Evolutionary conservation across 768 basidiomycete genomes (phyloP), one percentile per base, ranked within the genome.

Genomic region (Terana coerulea): DNA sequence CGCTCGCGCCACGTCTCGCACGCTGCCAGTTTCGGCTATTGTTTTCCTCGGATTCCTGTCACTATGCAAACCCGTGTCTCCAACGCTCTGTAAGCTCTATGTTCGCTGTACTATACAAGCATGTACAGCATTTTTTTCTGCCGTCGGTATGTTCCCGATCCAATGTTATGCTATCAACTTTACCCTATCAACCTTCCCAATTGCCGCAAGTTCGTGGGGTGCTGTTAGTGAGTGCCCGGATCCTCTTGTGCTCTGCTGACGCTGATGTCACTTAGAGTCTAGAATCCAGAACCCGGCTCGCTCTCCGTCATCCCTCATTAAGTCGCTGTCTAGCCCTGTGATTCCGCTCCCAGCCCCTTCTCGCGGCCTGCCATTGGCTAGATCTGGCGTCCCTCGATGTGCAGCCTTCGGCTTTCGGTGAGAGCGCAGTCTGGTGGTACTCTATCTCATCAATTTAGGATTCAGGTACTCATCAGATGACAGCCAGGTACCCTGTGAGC

Each of bases 391-490:
- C 51, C 44, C 51, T 47, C 36, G 37, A 39, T 26, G 25, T 34
- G 31, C 7, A 19, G 25, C 19, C 45, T 22, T 39, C 37, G 37
- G 37, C 37, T 39, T 44, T 44, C 34, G 43, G 51, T 46, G 43
- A 46, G 44, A 52, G 31, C 44, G 30, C 40, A 14, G 10, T 21
- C 51, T 21, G 46, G 25, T 39, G 44, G 45, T 21, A 17, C 14
- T 21, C 24, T 21, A 52, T 52, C 42, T 17, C 29, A 39, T 47
- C 34, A n/a, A n/a, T n/a, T n/a, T n/a, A n/a, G n/a, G n/a, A n/a
- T n/a, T 26, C 51, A 46, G 42, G 51, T 36, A 47, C 51, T 52
- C 1, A 52, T 52, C 51, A 52, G 25, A 31, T 52, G 51, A 52
- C 37, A 44, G 28, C 37, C 51, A 52, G 51, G 51, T 28, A 47